Evolutionary conservation across 768 basidiomycete species (phyloP), one percentile per base, ranked within the genome.

Genomic region (Suillus occidentalis): DNA sequence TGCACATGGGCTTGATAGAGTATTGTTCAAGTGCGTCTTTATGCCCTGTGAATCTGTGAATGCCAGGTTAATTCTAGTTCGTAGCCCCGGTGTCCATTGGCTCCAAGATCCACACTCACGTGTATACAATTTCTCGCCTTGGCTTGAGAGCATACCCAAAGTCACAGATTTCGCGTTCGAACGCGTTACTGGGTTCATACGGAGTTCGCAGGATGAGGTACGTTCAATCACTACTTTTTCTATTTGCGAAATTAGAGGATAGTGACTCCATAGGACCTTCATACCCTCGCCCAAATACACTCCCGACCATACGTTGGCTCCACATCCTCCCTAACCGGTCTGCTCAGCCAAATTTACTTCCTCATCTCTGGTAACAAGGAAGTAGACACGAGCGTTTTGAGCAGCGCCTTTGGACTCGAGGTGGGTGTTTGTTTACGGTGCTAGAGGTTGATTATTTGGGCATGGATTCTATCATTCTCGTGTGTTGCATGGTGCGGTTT

Each of bases 1-100:
- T 6, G 80, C 87, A 0, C 89, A 90, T 67, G 85, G 85, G 13
- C 79, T 95, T 7, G 85, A 88, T 47, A 82, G 89, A 4, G 89
- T 89, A 0, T 77, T 94, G 43, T 92, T 92, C 82, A 92, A 89
- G 90, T 92, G 71, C 58, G 86, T 81, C 7, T 18, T 4, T 4
- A 31, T 57, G 37, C 56, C n/a, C 8, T 53, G 20, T 53, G 20
- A 18, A 20, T n/a, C 34, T 37, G 0, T 10, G 22, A 25, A 18
- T 34, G 53, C 36, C 42, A 25, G 13, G 22, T 13, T 52, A 7
- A 28, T 14, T 45, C 13, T 14, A 65, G 55, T n/a, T 36, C 65
- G 28, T 65, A 97, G 95, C 69, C 92, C 91, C 6, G 92, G 93
- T 12, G 89, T 96, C 0, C 92, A 95, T 69, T 93, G 93, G 89